These are phyloP conservation scores for Symmetrospora coprosmae DNA, from an alignment of 768 basidiomycete genomes.

Conservation along the genomic window DNA sequence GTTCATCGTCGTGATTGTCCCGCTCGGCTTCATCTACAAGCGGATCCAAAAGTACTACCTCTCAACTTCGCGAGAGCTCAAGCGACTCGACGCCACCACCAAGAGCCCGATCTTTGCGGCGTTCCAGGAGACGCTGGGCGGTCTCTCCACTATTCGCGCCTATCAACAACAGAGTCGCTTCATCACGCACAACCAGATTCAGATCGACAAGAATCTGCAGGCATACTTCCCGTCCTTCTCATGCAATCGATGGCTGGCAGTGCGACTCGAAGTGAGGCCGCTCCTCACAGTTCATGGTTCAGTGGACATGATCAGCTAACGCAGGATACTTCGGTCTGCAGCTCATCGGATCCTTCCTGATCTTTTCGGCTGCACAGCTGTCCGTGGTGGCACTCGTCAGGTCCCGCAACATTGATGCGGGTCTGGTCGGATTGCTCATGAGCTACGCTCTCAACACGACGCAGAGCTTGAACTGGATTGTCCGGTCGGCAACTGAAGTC, in stretches of 20 bases:
- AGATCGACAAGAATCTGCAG: slow-evolving; percentile 48
- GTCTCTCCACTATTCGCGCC: slow-evolving; percentile 68
- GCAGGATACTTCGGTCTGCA: neutral
- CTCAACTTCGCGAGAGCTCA: slow-evolving; percentile 69
- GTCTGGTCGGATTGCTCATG: slow-evolving; percentile 49
- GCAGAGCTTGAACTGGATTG: slow-evolving; percentile 25
- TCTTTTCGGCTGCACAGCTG: slow-evolving; percentile 30
- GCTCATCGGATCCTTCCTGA: slow-evolving; percentile 31
- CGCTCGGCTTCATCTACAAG: slow-evolving; percentile 64
- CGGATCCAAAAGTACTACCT: slow-evolving; percentile 79
- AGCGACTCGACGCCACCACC: slow-evolving; percentile 74
- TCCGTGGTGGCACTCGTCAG: slow-evolving; percentile 27
- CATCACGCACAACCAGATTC: slow-evolving; percentile 47
- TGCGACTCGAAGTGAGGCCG: slow-evolving; percentile 26
- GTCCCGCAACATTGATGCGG: slow-evolving; percentile 27
- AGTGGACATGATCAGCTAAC: neutral
- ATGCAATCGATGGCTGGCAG: slow-evolving; percentile 44
- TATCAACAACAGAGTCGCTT: slow-evolving; percentile 60
- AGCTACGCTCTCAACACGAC: slow-evolving; percentile 7
- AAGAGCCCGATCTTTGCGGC: slow-evolving; percentile 77
- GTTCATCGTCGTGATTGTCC: slow-evolving; percentile 67
- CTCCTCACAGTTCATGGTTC: neutral
- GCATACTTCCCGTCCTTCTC: slow-evolving; percentile 54
- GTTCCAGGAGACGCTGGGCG: slow-evolving; percentile 42
- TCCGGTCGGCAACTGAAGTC: slow-evolving; percentile 45